Base-by-base conservation (phyloP, 768 basidiomycete species). In the Xerocomus spinulosus region DNA sequence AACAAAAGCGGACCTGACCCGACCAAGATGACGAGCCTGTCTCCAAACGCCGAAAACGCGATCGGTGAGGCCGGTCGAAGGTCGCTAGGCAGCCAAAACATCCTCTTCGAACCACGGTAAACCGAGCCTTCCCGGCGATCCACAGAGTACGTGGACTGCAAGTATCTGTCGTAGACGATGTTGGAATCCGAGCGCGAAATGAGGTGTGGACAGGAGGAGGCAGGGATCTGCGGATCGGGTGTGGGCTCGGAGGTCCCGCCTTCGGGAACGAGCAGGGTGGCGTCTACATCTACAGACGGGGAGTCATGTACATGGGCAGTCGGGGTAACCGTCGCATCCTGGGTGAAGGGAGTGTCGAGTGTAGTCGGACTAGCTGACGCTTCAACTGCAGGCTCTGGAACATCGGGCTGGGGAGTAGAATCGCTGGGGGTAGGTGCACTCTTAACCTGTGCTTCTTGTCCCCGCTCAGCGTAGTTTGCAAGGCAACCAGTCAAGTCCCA, bases 31-130 rank as follows among this genome's bases (percentile, higher is more conserved):
- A 39, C 42, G 14, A 58, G 41, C 29, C 24, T 41, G 24, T 58
- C 52, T 5, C 40, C 45, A 20, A 49, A 48, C n/a, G 53, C 57
- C 18, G 42, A 36, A 9, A 58, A 18, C 8, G 38, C 46, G 0
- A 7, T 44, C 34, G 56, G 36, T 26, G 40, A 46, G 1, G 13
- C 24, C 2, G 56, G 57, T 26, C 52, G 52, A 7, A 54, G 20
- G n/a, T 54, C 52, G 21, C n/a, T n/a, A 4, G 52, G 57, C 14
- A 58, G 17, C 57, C 56, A 58, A 14, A 54, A 46, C 40, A 58
- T 43, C 25, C 56, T 30, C 37, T 25, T 42, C 29, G 47, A 51
- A 5, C 57, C 52, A 5, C 15, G 38, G 44, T 49, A 51, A 4
- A 58, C 42, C 57, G 52, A 58, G n/a, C 57, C 57, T 30, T 49